A percentile compares a stretch with the other conserved stretches of the same genome.
These are phyloP conservation scores for Kuraishia capsulata DNA, from an alignment of 805 yeast species.

Conservation along the genomic window DNA sequence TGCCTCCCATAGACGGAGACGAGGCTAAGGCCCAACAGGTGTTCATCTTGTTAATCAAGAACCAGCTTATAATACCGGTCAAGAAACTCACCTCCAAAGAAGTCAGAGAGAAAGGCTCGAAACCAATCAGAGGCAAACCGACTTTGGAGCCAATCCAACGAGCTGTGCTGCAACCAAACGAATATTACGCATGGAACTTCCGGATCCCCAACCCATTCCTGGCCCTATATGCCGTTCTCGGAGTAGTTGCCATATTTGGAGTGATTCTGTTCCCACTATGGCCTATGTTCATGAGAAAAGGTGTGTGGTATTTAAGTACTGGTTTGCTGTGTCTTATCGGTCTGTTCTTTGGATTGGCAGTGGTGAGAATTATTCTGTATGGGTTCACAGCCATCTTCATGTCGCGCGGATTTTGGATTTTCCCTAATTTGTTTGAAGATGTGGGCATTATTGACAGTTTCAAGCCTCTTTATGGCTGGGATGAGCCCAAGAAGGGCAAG, in stretches of 20 bases:
- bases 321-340: conserved; percentile 65
- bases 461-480: conserved; percentile 83
- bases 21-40: conserved; percentile 51
- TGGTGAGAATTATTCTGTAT: conserved; percentile 68
- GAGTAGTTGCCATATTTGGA: conserved; percentile 54
- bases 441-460: conserved; percentile 92
- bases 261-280: conserved; percentile 84
- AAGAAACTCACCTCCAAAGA: conserved; percentile 63
- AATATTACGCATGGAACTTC: conserved; percentile 80
- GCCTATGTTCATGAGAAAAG: conserved; percentile 84
- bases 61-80: conserved; percentile 69
- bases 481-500: conserved; percentile 21
- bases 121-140: conserved; percentile 58
- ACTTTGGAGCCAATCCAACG: conserved; percentile 43
- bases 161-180: conserved; percentile 54
- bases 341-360: conserved; percentile 67
- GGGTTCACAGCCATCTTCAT: conserved; percentile 45
- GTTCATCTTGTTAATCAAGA: conserved; percentile 60
- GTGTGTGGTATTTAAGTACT: conserved; percentile 86
- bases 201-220: conserved; percentile 63
- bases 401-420: conserved; percentile 85
- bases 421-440: conserved; percentile 93
- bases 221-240: conserved; percentile 52
- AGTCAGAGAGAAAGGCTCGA: conserved; percentile 51
- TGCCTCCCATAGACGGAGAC: conserved; percentile 29